phyloP scores from a whole-genome alignment of 805 yeast species.

The Yarrowia alimentaria region DNA sequence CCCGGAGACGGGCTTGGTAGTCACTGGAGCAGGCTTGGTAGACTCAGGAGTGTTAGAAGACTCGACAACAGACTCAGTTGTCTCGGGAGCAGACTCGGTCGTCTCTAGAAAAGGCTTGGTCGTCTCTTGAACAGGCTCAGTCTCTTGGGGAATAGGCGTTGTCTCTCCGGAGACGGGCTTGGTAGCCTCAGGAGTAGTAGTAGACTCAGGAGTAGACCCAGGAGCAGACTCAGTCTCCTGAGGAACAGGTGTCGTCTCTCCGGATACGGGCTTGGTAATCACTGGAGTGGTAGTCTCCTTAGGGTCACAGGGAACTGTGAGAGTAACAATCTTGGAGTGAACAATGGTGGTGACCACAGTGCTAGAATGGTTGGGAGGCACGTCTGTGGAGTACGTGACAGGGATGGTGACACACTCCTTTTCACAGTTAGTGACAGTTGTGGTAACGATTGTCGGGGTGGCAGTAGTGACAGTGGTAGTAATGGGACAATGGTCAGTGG shows the following conservation, averaged over 20 bases:
- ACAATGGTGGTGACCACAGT: conserved; percentile 1
- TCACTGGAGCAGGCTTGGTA: neutral
- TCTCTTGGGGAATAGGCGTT: no score
- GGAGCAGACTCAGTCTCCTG: no score
- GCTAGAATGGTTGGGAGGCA: neutral
- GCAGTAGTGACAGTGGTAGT: neutral
- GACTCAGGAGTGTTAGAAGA: neutral
- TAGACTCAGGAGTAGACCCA: no score
- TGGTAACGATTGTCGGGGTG: conserved; percentile 1
- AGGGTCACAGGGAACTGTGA: conserved; percentile 21
- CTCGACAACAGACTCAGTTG: no score
- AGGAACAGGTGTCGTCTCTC: no score
- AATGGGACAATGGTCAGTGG: conserved; percentile 15
- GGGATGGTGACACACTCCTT: conserved; percentile 6
- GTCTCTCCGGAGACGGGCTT: no score
- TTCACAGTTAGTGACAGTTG: conserved; percentile 2
- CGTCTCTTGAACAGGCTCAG: no score
- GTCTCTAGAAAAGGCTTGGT: no score
- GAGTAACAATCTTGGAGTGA: neutral
- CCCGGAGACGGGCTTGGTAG: no score
- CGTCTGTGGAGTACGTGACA: neutral
- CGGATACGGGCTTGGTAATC: neutral
- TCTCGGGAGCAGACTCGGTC: no score
- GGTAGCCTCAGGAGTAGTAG: neutral
- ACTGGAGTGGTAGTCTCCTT: neutral